Conservation (phyloP, 805 yeast species). For the Teunomyces barrocoloradensis region DNA sequence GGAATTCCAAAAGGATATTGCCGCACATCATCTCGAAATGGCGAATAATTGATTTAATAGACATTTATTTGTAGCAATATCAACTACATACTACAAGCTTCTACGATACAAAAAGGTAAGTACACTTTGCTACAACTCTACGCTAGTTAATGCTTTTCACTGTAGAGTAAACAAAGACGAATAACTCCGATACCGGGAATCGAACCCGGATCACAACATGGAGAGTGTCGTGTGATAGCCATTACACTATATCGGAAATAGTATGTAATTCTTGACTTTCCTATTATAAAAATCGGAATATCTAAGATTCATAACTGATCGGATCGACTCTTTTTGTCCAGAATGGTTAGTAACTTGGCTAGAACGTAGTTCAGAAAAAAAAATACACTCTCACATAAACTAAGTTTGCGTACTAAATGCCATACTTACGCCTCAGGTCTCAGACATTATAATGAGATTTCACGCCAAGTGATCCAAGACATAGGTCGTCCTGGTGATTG, state of each 20-base stretch:
- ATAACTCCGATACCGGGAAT: constrained; percentile 15
- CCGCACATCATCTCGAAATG: neutral
- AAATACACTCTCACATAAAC: neutral
- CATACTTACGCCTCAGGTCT: neutral
- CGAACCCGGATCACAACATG: constrained; percentile 25
- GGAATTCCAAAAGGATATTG: constrained; percentile 1
- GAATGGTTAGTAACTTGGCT: neutral
- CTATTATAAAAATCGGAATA: neutral
- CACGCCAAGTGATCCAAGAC: neutral
- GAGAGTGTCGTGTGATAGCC: constrained; percentile 28
- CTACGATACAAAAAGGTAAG: too few species aligned
- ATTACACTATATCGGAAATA: constrained; percentile 27
- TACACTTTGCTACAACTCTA: neutral
- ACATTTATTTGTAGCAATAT: neutral
- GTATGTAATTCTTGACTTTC: neutral
- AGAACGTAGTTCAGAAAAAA: neutral
- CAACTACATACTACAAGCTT: too few species aligned
- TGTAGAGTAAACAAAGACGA: neutral
- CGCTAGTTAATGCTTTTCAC: too few species aligned
- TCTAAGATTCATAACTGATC: neutral
- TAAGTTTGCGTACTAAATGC: neutral
- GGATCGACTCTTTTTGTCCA: neutral
- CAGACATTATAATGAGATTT: neutral
- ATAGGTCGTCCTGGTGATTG: neutral
- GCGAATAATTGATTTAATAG: neutral